Evolutionary conservation across 192 early-diverging fungal genomes (phyloP), one percentile per base, ranked within the genome.

Genomic region (Martensiomyces pterosporus): DNA sequence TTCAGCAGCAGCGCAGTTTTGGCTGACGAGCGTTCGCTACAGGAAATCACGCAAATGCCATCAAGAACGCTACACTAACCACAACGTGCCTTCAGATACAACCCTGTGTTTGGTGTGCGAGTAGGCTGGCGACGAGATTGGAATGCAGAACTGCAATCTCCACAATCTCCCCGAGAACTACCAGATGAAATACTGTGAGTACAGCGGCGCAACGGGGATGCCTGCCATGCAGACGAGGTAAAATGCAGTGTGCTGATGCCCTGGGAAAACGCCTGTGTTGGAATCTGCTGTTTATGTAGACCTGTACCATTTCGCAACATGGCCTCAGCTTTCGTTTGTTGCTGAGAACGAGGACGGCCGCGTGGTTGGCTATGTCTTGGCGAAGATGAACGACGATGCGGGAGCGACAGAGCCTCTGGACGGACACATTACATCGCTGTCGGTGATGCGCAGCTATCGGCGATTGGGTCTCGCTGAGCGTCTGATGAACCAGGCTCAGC

Each of bases 101-200:
- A n/a, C n/a, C n/a, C n/a, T n/a, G n/a, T n/a, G n/a, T n/a, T n/a
- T n/a, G n/a, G n/a, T n/a, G n/a, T n/a, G n/a, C n/a, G n/a, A n/a
- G n/a, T n/a, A 42, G 26, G 57, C 61, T 1, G 43, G 47, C 40
- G 68, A 72, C 45, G 49, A 54, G 75, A 79, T 92, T 15, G 81
- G 81, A 15, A 94, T 99, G 85, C 97, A 99, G 74, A 84, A 90
- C 55, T 97, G 93, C 83, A 99, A 99, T 73, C 77, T 99, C 47
- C 79, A 82, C 47, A 97, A 99, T 69, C 79, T 99, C 29, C 97
- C 97, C 8, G 97, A 99, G 76, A 99, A 99, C 83, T 99, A 99
- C 71, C 89, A 92, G 62, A 94, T 99, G 89, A 99, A 99, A 73
- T 99, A 99, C 78, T 98, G 86, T 79, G 82, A 81, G 70, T 22